These are phyloP conservation scores for Chlamydomonas eustigma DNA, from an alignment of 139 green algal genomes.

Conservation along the genomic window DNA sequence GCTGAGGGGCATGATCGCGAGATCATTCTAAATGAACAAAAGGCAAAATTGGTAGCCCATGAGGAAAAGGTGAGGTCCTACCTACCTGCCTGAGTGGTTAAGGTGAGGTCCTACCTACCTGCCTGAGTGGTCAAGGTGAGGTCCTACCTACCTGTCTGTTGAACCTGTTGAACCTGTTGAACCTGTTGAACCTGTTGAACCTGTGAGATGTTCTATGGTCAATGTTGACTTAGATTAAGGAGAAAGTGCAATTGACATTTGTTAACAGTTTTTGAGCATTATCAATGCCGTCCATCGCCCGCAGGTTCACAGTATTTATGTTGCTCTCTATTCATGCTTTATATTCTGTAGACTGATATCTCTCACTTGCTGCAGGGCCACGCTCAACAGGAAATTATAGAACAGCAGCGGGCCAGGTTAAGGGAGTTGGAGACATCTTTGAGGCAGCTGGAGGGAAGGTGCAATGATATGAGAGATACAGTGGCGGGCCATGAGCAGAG, in stretches of 20 bases:
- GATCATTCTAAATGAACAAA: conserved; percentile 48
- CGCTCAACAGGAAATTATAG: conserved; percentile 34
- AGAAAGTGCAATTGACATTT: too few species aligned
- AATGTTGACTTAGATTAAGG: too few species aligned
- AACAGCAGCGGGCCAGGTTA: conserved; percentile 55
- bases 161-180: too few species aligned
- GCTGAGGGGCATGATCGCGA: conserved; percentile 50
- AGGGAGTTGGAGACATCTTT: conserved; percentile 55
- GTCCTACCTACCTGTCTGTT: neutral
- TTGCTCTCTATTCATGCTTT: too few species aligned
- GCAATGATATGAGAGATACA: conserved; percentile 58
- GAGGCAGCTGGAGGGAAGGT: conserved; percentile 52
- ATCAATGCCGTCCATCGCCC: neutral
- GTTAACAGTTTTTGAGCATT: too few species aligned
- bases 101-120: neutral
- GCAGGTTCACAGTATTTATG: too few species aligned
- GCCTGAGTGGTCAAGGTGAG: neutral
- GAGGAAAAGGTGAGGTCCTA: conserved; percentile 65
- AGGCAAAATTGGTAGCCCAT: conserved; percentile 40
- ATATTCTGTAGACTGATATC: too few species aligned
- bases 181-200: too few species aligned
- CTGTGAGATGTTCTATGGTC: too few species aligned
- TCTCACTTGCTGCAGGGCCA: neutral
- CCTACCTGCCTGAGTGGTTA: neutral
- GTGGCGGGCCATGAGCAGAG: conserved; percentile 38